These are phyloP conservation scores for Coemansia erecta DNA, from an alignment of 192 early-diverging fungal species.

Conservation along the genomic window DNA sequence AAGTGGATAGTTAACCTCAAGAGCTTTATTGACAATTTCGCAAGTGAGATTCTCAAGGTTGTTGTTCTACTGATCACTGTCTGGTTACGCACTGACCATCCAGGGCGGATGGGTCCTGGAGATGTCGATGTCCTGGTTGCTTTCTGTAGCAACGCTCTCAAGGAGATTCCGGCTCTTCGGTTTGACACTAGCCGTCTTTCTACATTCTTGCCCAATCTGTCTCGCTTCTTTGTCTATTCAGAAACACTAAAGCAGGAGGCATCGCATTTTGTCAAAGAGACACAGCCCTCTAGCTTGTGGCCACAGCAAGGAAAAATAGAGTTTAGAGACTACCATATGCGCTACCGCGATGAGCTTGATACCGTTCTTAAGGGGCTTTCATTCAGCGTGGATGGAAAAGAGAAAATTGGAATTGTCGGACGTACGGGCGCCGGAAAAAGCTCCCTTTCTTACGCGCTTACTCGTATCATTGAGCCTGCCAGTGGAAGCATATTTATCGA, in stretches of 20 bases:
- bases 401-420: conserved; percentile 62
- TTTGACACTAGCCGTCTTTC: conserved; percentile 4
- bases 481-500: conserved; percentile 67
- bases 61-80: background rate
- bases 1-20: background rate
- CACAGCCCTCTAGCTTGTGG: conserved; percentile 16
- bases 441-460: conserved; percentile 57
- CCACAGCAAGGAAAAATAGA: conserved; percentile 23
- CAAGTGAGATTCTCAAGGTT: conserved; percentile 1
- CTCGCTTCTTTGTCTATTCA: background rate
- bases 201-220: background rate
- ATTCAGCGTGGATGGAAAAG: conserved; percentile 53
- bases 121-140: conserved; percentile 1
- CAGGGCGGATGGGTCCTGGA: background rate
- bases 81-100: background rate
- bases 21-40: background rate
- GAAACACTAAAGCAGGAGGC: conserved; percentile 13
- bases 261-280: conserved; percentile 9
- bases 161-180: background rate
- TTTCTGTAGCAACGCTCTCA: conserved; percentile 1
- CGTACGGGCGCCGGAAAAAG: conserved; percentile 65
- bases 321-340: conserved; percentile 33
- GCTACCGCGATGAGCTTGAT: conserved; percentile 13
- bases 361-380: conserved; percentile 40
- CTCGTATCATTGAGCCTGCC: conserved; percentile 57